phyloP scores from a whole-genome alignment of 1,284 basidiomycete species.

The Marasmius oreades region DNA sequence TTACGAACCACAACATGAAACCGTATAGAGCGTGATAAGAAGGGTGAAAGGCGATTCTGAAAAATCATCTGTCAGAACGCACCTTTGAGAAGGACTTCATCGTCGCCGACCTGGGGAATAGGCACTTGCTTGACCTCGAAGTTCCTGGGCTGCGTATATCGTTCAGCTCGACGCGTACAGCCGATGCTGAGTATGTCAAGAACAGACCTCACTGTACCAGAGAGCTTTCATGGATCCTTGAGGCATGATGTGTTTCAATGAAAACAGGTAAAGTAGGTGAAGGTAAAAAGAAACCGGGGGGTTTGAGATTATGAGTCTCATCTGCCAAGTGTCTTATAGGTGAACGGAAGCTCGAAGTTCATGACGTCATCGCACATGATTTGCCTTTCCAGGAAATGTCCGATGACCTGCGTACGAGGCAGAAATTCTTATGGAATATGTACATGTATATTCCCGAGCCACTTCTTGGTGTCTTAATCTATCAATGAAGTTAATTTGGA shows the following conservation, averaged over 20 bases:
- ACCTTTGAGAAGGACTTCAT: slow-evolving; percentile 64
- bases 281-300: slow-evolving; percentile 1
- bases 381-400: too few species aligned
- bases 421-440: too few species aligned
- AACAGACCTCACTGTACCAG: slow-evolving; percentile 34
- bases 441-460: too few species aligned
- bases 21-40: neutral
- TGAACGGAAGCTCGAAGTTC: neutral
- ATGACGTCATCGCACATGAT: neutral
- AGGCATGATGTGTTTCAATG: slow-evolving; percentile 27
- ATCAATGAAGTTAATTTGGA: too few species aligned
- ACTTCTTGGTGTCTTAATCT: too few species aligned
- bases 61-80: neutral
- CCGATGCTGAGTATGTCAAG: neutral
- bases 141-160: slow-evolving; percentile 32
- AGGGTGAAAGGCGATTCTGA: neutral
- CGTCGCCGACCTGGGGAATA: slow-evolving; percentile 50
- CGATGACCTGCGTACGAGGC: too few species aligned
- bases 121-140: slow-evolving; percentile 53
- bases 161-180: neutral
- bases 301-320: too few species aligned
- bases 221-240: slow-evolving; percentile 42
- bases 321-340: too few species aligned
- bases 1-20: neutral
- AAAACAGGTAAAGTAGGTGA: neutral